phyloP scores from a whole-genome alignment of 164 flowering plant species.

The Aristolochia californica region DNA sequence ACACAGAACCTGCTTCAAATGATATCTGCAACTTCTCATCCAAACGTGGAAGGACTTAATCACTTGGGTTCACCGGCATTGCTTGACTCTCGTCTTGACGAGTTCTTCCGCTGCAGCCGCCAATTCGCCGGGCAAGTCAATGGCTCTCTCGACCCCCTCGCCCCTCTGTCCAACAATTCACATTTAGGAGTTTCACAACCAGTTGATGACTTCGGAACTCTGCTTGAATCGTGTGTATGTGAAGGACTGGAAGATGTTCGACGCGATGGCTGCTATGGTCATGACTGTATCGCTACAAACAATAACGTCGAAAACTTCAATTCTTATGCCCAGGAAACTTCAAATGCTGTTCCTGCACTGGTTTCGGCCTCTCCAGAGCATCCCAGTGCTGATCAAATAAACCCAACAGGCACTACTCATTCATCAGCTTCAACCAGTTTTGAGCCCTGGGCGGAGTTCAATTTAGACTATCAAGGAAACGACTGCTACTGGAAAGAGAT shows the following conservation, averaged over 20 bases:
- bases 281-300: neutral
- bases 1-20: slow-evolving; percentile 33
- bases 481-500: slow-evolving; percentile 32
- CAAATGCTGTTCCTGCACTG: slow-evolving; percentile 10
- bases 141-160: neutral
- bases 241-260: slow-evolving; percentile 4
- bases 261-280: neutral
- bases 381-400: slow-evolving; percentile 10
- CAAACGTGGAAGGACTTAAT: slow-evolving; percentile 11
- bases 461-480: slow-evolving; percentile 29
- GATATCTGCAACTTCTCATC: slow-evolving; percentile 15
- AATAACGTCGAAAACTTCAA: neutral
- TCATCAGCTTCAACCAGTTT: slow-evolving; percentile 21
- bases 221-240: slow-evolving; percentile 3
- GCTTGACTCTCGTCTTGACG: slow-evolving; percentile 1
- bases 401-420: slow-evolving; percentile 13
- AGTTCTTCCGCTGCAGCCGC: neutral
- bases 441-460: slow-evolving; percentile 37
- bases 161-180: neutral
- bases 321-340: slow-evolving; percentile 1
- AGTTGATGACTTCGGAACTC: slow-evolving; percentile 3
- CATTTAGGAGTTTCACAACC: slow-evolving; percentile 4
- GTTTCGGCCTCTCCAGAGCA: slow-evolving; percentile 17
- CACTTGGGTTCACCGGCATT: slow-evolving; percentile 7
- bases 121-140: slow-evolving; percentile 5